phyloP scores from a whole-genome alignment of 352 stramenopile species.

The Phytophthora citrophthora region DNA sequence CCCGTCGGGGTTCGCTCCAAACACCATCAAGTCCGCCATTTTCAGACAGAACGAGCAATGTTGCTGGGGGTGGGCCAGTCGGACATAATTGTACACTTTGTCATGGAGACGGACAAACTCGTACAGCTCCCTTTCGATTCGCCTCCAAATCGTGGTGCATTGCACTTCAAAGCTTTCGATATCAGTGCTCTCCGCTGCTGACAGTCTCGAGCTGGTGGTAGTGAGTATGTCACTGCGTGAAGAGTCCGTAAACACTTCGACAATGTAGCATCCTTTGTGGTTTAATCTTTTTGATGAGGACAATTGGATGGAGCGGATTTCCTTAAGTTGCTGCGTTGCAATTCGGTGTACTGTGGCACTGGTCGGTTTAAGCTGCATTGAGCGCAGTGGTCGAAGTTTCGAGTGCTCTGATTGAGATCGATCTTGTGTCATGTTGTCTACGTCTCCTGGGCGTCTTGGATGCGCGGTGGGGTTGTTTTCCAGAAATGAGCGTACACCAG shows the following conservation, averaged over 20 bases:
- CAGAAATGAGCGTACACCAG: too few species aligned
- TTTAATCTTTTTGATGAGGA: neutral
- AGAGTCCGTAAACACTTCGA: neutral
- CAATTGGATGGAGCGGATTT: neutral
- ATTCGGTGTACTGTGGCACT: neutral
- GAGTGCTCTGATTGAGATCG: too few species aligned
- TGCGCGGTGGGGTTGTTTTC: too few species aligned
- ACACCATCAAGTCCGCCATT: neutral
- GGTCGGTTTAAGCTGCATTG: conserved; percentile 49
- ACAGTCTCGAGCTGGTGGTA: neutral
- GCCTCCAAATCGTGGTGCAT: neutral
- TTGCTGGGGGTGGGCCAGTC: neutral
- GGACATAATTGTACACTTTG: neutral
- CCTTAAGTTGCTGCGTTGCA: neutral
- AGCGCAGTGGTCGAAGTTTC: conserved; percentile 63
- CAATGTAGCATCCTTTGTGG: neutral
- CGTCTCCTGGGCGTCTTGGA: too few species aligned
- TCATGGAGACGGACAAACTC: neutral
- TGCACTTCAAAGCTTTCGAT: neutral
- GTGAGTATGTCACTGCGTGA: neutral
- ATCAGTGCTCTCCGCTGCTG: neutral
- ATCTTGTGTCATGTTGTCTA: too few species aligned
- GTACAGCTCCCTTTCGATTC: neutral
- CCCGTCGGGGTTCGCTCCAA: neutral
- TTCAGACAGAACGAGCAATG: neutral